These are phyloP conservation scores for Magnolia changhungtana DNA, from an alignment of 164 flowering plant genomes.

Conservation along the genomic window DNA sequence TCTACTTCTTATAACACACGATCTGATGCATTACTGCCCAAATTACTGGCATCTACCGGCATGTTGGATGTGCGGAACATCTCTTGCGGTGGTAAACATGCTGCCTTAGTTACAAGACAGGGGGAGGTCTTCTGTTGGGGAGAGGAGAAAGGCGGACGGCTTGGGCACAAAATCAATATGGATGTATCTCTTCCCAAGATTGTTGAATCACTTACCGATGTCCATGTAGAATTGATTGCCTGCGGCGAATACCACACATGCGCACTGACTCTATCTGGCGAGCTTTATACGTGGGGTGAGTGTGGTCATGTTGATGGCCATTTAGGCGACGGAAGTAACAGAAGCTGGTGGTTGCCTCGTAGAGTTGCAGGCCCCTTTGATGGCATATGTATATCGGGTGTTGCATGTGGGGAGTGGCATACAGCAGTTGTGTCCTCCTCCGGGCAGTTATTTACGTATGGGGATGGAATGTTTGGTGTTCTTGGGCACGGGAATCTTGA, in stretches of 20 bases:
- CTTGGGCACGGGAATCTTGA: slow-evolving; percentile 64
- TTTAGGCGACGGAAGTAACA: slow-evolving; percentile 18
- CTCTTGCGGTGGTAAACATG: slow-evolving; percentile 56
- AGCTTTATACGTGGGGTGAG: slow-evolving; percentile 67
- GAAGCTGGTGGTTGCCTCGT: slow-evolving; percentile 46
- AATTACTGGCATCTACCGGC: slow-evolving; percentile 44
- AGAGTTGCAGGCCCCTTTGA: slow-evolving; percentile 41
- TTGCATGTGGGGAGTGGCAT: slow-evolving; percentile 80
- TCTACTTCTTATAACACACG: slow-evolving; percentile 8
- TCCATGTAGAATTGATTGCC: slow-evolving; percentile 35
- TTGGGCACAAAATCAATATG: slow-evolving; percentile 51
- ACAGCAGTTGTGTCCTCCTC: slow-evolving; percentile 49
- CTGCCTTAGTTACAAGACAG: slow-evolving; percentile 59
- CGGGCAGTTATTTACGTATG: slow-evolving; percentile 65
- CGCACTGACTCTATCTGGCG: slow-evolving; percentile 56
- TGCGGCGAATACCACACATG: slow-evolving; percentile 70
- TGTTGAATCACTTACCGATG: slow-evolving; percentile 43
- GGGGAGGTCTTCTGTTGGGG: slow-evolving; percentile 82
- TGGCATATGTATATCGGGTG: slow-evolving; percentile 34
- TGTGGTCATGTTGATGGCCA: slow-evolving; percentile 22
- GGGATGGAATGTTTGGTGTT: slow-evolving; percentile 78
- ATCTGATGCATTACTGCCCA: slow-evolving; percentile 54
- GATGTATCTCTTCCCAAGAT: slow-evolving; percentile 48
- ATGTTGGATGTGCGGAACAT: slow-evolving; percentile 45
- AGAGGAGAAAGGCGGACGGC: slow-evolving; percentile 51